Base-by-base conservation (phyloP, 441 rosid species). In the Melastoma candidum region DNA sequence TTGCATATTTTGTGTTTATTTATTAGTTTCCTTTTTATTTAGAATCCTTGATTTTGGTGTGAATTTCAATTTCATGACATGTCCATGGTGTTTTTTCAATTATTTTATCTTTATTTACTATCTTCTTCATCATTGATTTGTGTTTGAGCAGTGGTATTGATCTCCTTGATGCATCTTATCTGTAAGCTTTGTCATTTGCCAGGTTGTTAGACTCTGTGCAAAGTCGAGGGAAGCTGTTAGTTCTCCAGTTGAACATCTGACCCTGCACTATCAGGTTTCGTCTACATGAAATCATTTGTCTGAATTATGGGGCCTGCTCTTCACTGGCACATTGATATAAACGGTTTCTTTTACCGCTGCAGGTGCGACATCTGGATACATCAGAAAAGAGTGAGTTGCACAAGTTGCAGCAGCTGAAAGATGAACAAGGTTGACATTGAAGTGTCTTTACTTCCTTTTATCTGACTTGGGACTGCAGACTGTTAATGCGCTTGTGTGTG, bases 181-280 rank as follows among this genome's bases (percentile, higher is more conserved):
- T 36, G 6, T 52, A 26, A 12, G 1, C 26, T 52, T 54, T 11
- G 11, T 11, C 45, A 5, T 27, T 22, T 53, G 43, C 43, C 66
- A 93, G 99, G 97, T 94, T 65, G 96, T 94, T 68, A 85, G 97
- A 58, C 89, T 94, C 32, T 94, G 99, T 79, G 96, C 99, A 51
- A 94, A 94, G 68, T 94, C 99, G 53, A 87, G 99, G 77, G 97
- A 94, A 72, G 95, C 97, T 64, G 99, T 94, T 9, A 90, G 97
- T 68, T 90, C 97, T 62, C 99, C 99, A 44, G 94, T 94, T 61
- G 99, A 94, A 75, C 96, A 94, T 82, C 78, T 94, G 71, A 94
- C 97, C 49, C 94, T 94, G 65, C 99, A 94, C 67, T 94, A 94
- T 80, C 99, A 94, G 96, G 99, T 90, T 71, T 54, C 44, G 11